A percentile compares a stretch with the other conserved stretches of the same genome.
Evolutionary conservation across 169 alveolate genomes (phyloP).

Genomic region (Cryptosporidium ryanae): DNA sequence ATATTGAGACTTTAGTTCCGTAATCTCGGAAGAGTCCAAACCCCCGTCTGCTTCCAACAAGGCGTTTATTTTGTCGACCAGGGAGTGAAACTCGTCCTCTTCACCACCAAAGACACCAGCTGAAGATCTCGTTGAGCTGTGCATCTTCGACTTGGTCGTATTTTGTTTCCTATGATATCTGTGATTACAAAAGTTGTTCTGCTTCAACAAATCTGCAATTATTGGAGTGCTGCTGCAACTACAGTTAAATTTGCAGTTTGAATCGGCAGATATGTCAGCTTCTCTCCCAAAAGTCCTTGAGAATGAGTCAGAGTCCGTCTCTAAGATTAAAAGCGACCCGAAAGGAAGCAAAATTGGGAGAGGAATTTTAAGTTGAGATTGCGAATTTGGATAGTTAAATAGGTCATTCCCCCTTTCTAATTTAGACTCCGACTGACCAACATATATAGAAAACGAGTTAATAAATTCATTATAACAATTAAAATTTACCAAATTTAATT

Average conservation of each 20-base stretch:
- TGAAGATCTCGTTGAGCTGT: not conserved
- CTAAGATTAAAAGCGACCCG: conserved; percentile 34
- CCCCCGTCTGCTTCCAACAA: conserved; percentile 8
- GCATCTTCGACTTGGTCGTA: not conserved
- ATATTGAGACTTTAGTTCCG: conserved; percentile 56
- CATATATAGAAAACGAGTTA: conserved; percentile 21
- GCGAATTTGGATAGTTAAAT: not conserved
- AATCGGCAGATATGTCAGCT: too few species aligned
- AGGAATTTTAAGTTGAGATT: conserved; percentile 19
- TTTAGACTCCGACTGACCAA: too few species aligned
- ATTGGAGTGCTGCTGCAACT: conserved; percentile 3
- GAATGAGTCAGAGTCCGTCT: conserved; percentile 36
- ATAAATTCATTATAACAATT: conserved; percentile 30
- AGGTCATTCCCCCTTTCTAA: not conserved
- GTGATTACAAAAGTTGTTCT: conserved; percentile 41
- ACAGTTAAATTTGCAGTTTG: not conserved
- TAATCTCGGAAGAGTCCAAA: conserved; percentile 28
- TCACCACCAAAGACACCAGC: too few species aligned
- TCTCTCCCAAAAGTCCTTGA: conserved; percentile 24
- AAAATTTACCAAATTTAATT: conserved; percentile 5
- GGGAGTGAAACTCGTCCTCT: conserved; percentile 20
- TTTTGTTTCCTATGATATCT: not conserved
- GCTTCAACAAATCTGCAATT: conserved; percentile 20
- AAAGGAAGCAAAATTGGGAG: conserved; percentile 38
- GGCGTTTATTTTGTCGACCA: conserved; percentile 10